Percentiles rank a stretch among this genome's conserved stretches.
Evolutionary conservation across 768 basidiomycete genomes (phyloP).

Genomic region (Hygrocybe punicea): DNA sequence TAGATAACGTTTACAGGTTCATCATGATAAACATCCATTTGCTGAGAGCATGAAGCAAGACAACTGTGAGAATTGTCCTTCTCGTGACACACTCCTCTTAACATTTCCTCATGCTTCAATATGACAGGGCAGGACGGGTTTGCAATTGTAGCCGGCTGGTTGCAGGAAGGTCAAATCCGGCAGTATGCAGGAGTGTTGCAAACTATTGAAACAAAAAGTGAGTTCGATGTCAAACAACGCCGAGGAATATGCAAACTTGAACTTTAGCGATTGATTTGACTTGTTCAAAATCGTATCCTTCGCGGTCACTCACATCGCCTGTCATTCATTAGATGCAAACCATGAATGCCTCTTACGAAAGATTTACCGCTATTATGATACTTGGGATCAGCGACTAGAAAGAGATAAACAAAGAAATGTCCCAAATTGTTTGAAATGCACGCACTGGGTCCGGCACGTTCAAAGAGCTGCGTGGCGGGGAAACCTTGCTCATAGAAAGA

Average conservation of each 20-base stretch:
- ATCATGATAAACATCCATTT: background rate
- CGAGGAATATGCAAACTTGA: slow-evolving; percentile 39
- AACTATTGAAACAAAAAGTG: slow-evolving; percentile 3
- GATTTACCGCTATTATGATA: slow-evolving; percentile 75
- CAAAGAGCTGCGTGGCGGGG: slow-evolving; percentile 84
- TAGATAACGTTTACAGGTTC: background rate
- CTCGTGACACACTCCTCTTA: too few species aligned
- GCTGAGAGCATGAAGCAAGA: too few species aligned
- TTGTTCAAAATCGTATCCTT: slow-evolving; percentile 81
- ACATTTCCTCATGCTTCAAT: too few species aligned
- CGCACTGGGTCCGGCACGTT: slow-evolving; percentile 73
- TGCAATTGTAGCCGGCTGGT: too few species aligned
- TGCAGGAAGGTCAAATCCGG: slow-evolving; percentile 7
- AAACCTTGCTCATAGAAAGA: slow-evolving; percentile 81
- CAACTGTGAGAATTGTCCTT: too few species aligned
- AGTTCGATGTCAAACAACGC: background rate
- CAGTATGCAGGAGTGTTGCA: slow-evolving; percentile 11
- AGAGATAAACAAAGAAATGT: slow-evolving; percentile 5
- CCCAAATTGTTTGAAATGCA: slow-evolving; percentile 6
- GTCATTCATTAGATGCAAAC: background rate
- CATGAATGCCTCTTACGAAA: background rate
- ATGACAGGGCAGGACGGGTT: too few species aligned
- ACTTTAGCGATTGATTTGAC: slow-evolving; percentile 83
- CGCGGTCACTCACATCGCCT: slow-evolving; percentile 77
- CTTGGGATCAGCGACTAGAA: slow-evolving; percentile 78